Percentiles rank a stretch among this genome's conserved stretches.
phyloP scores from a whole-genome alignment of 352 stramenopile species.

The Thalassiosira mediterranea region DNA sequence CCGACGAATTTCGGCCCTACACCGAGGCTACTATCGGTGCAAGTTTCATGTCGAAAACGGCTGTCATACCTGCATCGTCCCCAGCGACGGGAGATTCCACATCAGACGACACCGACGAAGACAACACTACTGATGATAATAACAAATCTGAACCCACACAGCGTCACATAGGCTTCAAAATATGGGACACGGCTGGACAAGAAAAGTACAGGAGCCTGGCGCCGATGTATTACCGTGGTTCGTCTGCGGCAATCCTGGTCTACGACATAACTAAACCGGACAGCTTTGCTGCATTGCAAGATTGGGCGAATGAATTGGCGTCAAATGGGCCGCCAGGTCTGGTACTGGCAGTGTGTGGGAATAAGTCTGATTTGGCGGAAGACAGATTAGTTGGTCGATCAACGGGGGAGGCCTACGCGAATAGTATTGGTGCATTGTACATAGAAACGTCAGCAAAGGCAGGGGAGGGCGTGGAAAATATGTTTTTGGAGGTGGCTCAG shows the following conservation, averaged over 20 bases:
- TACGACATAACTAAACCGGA: constrained; percentile 91
- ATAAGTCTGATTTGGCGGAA: constrained; percentile 59
- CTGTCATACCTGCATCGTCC: constrained; percentile 33
- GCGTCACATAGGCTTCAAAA: constrained; percentile 87
- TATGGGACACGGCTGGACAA: constrained; percentile 97
- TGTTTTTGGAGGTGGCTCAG: constrained; percentile 45
- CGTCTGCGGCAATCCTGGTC: constrained; percentile 89
- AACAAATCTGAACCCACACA: constrained; percentile 10
- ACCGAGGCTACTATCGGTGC: constrained; percentile 96
- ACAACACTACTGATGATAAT: not conserved
- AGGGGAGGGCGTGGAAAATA: constrained; percentile 35
- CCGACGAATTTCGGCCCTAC: constrained; percentile 96
- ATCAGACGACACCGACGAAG: constrained; percentile 2
- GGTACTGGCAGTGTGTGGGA: constrained; percentile 52
- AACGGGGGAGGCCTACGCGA: constrained; percentile 43
- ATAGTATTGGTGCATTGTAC: constrained; percentile 44
- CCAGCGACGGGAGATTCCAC: not conserved
- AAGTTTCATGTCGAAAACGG: constrained; percentile 96
- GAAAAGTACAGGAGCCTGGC: constrained; percentile 94
- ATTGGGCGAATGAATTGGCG: constrained; percentile 88
- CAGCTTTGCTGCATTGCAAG: constrained; percentile 91
- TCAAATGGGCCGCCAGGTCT: constrained; percentile 85
- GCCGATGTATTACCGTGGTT: constrained; percentile 90
- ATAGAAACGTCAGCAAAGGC: constrained; percentile 55
- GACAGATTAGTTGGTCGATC: constrained; percentile 34